Conservation (phyloP, 1,284 basidiomycete species). For the Peniophora sp. region DNA sequence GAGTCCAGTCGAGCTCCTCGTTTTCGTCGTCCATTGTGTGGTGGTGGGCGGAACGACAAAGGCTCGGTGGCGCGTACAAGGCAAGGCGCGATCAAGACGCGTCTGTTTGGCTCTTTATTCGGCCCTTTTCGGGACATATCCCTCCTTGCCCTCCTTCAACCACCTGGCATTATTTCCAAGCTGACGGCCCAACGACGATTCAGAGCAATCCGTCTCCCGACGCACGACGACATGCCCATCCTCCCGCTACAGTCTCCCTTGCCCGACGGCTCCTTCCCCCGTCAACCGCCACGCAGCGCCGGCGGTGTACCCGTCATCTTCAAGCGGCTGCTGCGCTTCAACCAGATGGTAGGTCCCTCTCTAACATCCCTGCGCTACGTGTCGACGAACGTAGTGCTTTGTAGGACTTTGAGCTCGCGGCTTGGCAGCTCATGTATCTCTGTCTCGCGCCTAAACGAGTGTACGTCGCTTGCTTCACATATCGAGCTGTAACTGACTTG, state of each 20-base stretch:
- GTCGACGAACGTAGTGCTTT: slow-evolving; percentile 3
- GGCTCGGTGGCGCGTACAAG: slow-evolving; percentile 5
- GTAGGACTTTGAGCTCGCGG: slow-evolving; percentile 91
- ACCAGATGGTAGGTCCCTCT: slow-evolving; percentile 65
- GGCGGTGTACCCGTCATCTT: slow-evolving; percentile 75
- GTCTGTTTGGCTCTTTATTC: not conserved
- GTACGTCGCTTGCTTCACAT: slow-evolving; percentile 37
- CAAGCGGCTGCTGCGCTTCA: slow-evolving; percentile 68
- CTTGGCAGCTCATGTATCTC: slow-evolving; percentile 89
- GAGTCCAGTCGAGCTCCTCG: slow-evolving; percentile 68
- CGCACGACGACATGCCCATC: slow-evolving; percentile 46
- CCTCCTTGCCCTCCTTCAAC: slow-evolving; percentile 1
- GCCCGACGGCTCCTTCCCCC: slow-evolving; percentile 26
- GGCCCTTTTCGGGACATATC: slow-evolving; percentile 5
- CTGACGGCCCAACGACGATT: not conserved
- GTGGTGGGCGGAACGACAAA: slow-evolving; percentile 10
- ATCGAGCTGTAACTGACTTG: slow-evolving; percentile 3
- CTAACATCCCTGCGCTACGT: not conserved
- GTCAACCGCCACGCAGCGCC: slow-evolving; percentile 27
- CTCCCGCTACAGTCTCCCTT: slow-evolving; percentile 42
- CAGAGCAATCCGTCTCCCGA: not conserved
- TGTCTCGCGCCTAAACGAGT: slow-evolving; percentile 87
- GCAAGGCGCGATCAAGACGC: slow-evolving; percentile 11
- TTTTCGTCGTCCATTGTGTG: slow-evolving; percentile 55
- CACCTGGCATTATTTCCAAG: not conserved